A percentile compares a stretch with the other conserved stretches of the same genome.
These are phyloP conservation scores for Acanthamoeba castellanii DNA, from an alignment of 208 protist genomes.

Conservation along the genomic window DNA sequence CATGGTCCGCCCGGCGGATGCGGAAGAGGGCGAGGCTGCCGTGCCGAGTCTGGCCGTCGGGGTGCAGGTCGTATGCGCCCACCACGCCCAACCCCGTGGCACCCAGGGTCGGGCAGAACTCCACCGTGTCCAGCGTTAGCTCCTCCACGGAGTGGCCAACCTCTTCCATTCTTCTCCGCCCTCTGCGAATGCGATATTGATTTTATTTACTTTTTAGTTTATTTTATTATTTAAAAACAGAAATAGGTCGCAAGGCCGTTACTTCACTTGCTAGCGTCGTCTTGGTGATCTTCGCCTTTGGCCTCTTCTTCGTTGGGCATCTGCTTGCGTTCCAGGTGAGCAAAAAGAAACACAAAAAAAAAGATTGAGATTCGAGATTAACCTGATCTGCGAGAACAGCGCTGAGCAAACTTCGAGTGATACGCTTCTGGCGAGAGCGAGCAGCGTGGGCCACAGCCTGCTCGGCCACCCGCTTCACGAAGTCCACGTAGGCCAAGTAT, in stretches of 20 bases:
- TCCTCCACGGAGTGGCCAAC: neutral
- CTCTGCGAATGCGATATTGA: no score
- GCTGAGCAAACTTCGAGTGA: neutral
- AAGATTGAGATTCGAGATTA: no score
- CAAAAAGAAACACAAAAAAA: no score
- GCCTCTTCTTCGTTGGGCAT: no score
- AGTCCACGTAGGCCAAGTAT: neutral
- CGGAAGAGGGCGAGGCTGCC: slow-evolving; percentile 42
- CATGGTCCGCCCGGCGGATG: neutral
- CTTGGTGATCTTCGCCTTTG: no score
- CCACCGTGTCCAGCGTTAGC: slow-evolving; percentile 36
- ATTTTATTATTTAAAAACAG: no score
- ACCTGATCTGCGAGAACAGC: neutral
- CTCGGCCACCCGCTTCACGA: neutral
- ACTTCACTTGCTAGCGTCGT: no score
- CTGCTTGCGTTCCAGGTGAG: no score
- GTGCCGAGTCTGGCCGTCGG: neutral
- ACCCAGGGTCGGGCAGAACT: neutral
- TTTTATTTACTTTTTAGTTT: no score
- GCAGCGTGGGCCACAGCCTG: neutral
- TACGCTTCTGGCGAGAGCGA: neutral
- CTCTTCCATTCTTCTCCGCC: neutral
- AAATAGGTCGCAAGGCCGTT: no score
- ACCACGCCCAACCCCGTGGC: slow-evolving; percentile 10
- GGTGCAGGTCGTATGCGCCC: neutral